Evolutionary conservation across 345 rosid species (phyloP), one percentile per base, ranked within the genome.

Genomic region (Murraya koenigii): DNA sequence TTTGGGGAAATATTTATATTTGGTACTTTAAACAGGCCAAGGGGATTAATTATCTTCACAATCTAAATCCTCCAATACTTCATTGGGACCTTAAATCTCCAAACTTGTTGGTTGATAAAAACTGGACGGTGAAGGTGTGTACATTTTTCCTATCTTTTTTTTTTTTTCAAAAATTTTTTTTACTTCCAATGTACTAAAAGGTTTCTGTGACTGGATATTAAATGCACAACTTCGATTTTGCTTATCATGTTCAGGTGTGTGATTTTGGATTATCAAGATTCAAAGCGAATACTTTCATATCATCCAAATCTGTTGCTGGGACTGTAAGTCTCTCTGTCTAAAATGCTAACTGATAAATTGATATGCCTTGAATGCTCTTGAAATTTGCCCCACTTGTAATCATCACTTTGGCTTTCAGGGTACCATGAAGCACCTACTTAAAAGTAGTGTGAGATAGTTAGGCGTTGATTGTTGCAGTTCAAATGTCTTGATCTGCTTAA

Each of bases 81-180:
- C 99, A 95, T 76, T 95, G 99, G 99, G 99, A 95, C 88, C 90
- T 95, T 36, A 95, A 95, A 80, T 85, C 99, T 54, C 99, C 99
- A 72, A 95, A 95, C 88, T 77, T 95, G 75, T 82, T 95, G 89
- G 99, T 93, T 66, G 99, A 95, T 86, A 95, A 88, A 83, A 95
- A 93, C 77, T 95, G 98, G 99, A 91, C 95, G 0, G 95, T 95
- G 7, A 95, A 95, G 97, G 99, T 95, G 85, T 13, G 17, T 44
- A 44, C 49, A 11, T 13, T 44, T 13, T 44, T 44, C 35, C 49
- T 13, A 15, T 44, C 49, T 17, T 10, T 3, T 44, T 11, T 41
- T 41, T 11, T 41, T 41, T 56, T 26, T 8, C n/a, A n/a, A n/a
- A n/a, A n/a, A n/a, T n/a, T n/a, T n/a, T n/a, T 22, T 4, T 3